Evolutionary conservation across 108 stramenopile genomes (phyloP).

Genomic region (Mediolabrus comicus): DNA sequence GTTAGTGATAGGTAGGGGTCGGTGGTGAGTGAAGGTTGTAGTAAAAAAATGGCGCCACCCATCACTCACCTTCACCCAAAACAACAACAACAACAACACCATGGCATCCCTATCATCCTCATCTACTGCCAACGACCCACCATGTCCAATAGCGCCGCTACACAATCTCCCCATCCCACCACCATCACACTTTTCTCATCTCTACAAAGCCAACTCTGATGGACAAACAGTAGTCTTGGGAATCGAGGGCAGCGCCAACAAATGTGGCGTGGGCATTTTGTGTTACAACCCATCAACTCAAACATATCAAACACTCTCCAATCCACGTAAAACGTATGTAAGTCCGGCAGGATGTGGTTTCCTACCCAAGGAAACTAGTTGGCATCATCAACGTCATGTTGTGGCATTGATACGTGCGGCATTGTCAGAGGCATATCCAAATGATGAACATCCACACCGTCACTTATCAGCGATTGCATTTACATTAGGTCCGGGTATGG

Average conservation of each 20-base stretch:
- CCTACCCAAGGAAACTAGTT: constrained; percentile 95
- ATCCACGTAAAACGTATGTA: constrained; percentile 96
- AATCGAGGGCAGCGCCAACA: constrained; percentile 99
- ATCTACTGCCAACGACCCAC: constrained; percentile 41
- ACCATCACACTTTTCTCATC: constrained; percentile 26
- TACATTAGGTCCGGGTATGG: constrained; percentile 99
- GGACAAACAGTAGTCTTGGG: constrained; percentile 73
- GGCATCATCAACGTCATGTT: constrained; percentile 96
- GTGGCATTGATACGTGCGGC: constrained; percentile 90
- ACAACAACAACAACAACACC: not conserved
- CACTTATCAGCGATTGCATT: constrained; percentile 76
- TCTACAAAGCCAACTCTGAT: constrained; percentile 26
- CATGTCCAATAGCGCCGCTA: constrained; percentile 39
- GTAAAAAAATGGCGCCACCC: not conserved
- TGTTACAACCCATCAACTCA: constrained; percentile 63
- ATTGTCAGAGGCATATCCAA: constrained; percentile 82
- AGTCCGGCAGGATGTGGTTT: constrained; percentile 96
- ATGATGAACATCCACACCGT: constrained; percentile 40
- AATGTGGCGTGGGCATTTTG: constrained; percentile 95
- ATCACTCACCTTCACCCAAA: not conserved
- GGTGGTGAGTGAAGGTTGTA: too few relatives aligned
- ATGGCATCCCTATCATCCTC: not conserved
- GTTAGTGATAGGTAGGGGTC: too few relatives aligned
- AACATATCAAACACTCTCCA: constrained; percentile 90
- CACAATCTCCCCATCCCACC: constrained; percentile 45